Conservation (phyloP, 2,329 filamentous ascomycete genomes). For the Fusarium torulosum region DNA sequence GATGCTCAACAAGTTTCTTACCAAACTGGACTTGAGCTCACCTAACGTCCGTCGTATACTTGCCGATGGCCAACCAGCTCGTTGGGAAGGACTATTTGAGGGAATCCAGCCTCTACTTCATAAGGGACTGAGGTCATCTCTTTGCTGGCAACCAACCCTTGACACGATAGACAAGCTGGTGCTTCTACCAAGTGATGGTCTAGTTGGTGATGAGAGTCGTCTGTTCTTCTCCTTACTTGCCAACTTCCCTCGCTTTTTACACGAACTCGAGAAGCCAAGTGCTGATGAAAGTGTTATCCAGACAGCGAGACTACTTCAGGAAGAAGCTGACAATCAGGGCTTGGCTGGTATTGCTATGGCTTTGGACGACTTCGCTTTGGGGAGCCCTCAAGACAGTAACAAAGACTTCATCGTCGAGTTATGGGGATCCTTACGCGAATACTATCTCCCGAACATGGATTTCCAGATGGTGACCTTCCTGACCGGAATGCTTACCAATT, state of each 20-base stretch:
- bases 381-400: slow-evolving; percentile 73
- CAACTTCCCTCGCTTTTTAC: slow-evolving; percentile 89
- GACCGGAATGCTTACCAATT: slow-evolving; percentile 91
- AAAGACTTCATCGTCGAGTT: slow-evolving; percentile 83
- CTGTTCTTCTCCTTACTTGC: slow-evolving; percentile 89
- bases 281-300: slow-evolving; percentile 68
- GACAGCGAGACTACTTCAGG: slow-evolving; percentile 77
- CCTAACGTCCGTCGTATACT: slow-evolving; percentile 76
- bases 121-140: slow-evolving; percentile 90
- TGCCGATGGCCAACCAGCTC: slow-evolving; percentile 81
- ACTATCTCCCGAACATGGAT: slow-evolving; percentile 85
- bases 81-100: slow-evolving; percentile 91
- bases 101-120: slow-evolving; percentile 88
- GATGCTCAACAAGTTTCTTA: slow-evolving; percentile 89
- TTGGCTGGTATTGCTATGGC: slow-evolving; percentile 75
- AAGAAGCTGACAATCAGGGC: slow-evolving; percentile 79
- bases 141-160: slow-evolving; percentile 83
- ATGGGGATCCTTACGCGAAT: slow-evolving; percentile 78
- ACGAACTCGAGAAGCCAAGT: slow-evolving; percentile 76
- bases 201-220: slow-evolving; percentile 85
- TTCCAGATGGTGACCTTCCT: slow-evolving; percentile 89
- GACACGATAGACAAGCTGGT: slow-evolving; percentile 83
- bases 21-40: slow-evolving; percentile 84
- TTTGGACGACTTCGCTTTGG: slow-evolving; percentile 76
- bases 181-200: slow-evolving; percentile 79